Base-by-base conservation (phyloP, 1,284 basidiomycete species). In the Tilletia walkeri region DNA sequence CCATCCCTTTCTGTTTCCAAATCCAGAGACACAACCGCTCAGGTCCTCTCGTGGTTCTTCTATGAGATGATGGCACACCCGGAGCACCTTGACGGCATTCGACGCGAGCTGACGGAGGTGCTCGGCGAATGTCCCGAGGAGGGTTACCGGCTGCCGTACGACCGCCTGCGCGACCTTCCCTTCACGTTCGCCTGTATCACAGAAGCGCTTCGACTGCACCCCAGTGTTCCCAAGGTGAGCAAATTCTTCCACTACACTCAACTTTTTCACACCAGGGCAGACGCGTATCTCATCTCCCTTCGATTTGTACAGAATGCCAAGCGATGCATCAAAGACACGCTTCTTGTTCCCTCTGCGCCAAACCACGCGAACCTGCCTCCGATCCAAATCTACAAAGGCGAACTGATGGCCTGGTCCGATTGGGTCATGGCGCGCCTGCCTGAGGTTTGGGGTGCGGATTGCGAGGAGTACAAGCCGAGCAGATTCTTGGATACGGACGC, bases 341-440 rank as follows among this genome's bases (percentile, higher is more conserved):
- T 81, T 14, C 67, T 81, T 54, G 61, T 71, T 7, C 79, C 77
- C 7, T 73, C 76, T 30, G 76, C 76, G 2, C 75, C 73, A 4
- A 76, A 69, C 20, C 73, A 75, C 2, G 56, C 70, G n/a, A 74
- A 74, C 14, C 70, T 81, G 39, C 78, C 78, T n/a, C 72, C 78
- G 47, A 67, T 80, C 67, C 72, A 72, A 59, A 66, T 80, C 30
- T 74, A 77, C 18, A 73, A 71, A 7, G 74, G 74, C 34, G 78
- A 80, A 67, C 14, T 65, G 63, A 34, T 78, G 10, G 71, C 68
- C 50, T 81, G 78, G 78, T 77, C 74, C 41, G 79, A 81, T 67
- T 81, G 78, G 78, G 77, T 75, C 34, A 80, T 81, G 68, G 74
- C 71, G 4, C 70, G 79, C 6, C 72, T 75, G 53, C 75, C 76